These are phyloP conservation scores for Lecanicillium sp. DNA, from an alignment of 2,329 filamentous ascomycete species.

Conservation along the genomic window DNA sequence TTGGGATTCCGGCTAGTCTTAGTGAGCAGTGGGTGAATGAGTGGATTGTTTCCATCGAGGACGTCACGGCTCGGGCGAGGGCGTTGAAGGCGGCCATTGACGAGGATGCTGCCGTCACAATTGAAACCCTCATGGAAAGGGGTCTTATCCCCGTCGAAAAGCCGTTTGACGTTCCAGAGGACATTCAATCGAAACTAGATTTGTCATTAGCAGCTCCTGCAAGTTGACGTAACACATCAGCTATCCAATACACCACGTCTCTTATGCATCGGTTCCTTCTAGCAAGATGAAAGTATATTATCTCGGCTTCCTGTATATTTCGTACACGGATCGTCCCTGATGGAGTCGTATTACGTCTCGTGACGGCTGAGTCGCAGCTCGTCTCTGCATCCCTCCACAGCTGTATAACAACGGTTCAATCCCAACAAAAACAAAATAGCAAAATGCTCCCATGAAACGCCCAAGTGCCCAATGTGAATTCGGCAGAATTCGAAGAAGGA, in stretches of 20 bases:
- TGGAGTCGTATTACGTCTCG: too few relatives aligned
- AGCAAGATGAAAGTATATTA: too few relatives aligned
- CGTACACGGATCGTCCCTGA: too few relatives aligned
- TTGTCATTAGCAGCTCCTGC: constrained; percentile 18
- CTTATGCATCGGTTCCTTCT: too few relatives aligned
- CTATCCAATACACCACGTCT: too few relatives aligned
- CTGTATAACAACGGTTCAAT: background rate
- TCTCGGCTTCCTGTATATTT: too few relatives aligned
- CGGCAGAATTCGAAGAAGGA: background rate
- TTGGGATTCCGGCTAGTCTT: constrained; percentile 44
- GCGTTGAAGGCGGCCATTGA: constrained; percentile 39
- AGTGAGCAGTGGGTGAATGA: constrained; percentile 38
- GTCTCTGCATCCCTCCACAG: too few relatives aligned
- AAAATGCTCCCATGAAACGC: constrained; percentile 8
- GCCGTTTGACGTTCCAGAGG: constrained; percentile 31
- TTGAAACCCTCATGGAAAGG: constrained; percentile 26
- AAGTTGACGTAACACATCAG: background rate
- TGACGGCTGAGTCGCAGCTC: too few relatives aligned
- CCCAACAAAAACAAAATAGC: background rate
- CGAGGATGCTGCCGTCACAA: constrained; percentile 23
- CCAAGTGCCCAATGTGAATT: background rate
- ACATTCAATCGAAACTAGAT: constrained; percentile 21
- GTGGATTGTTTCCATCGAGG: constrained; percentile 47
- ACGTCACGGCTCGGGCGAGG: constrained; percentile 47
- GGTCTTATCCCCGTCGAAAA: constrained; percentile 37